phyloP scores from a whole-genome alignment of 176 grass and related monocot genomes.

The Hordeum vulgare region DNA sequence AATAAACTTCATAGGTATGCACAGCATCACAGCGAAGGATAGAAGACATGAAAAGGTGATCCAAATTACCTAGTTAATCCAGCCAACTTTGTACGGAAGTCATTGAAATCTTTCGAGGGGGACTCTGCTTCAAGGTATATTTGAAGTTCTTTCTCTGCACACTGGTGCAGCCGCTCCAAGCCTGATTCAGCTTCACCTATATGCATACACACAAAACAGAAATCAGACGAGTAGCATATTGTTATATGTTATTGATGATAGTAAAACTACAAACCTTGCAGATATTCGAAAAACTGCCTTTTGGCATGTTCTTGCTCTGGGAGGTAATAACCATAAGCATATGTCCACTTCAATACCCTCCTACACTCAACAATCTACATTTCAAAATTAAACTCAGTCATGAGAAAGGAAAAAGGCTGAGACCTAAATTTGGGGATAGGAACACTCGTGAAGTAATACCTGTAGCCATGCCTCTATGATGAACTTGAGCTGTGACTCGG shows the following conservation, averaged over 20 bases:
- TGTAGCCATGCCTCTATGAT: constrained; percentile 98
- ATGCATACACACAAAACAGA: constrained; percentile 22
- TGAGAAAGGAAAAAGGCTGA: not conserved
- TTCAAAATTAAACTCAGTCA: constrained; percentile 12
- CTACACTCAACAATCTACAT: constrained; percentile 97
- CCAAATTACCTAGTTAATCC: constrained; percentile 80
- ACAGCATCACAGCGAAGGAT: constrained; percentile 4
- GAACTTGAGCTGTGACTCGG: constrained; percentile 99
- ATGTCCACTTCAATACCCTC: constrained; percentile 99
- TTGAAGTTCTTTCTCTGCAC: constrained; percentile 99
- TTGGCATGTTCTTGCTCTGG: constrained; percentile 92
- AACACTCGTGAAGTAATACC: constrained; percentile 41
- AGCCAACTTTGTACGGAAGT: constrained; percentile 98
- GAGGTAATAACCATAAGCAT: constrained; percentile 93
- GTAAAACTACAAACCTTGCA: constrained; percentile 70
- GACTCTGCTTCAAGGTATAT: constrained; percentile 82
- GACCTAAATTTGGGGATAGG: not conserved
- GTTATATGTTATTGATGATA: not conserved
- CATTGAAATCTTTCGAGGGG: constrained; percentile 90
- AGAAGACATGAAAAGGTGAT: not conserved
- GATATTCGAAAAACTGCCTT: constrained; percentile 96
- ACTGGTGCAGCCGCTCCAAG: constrained; percentile 95
- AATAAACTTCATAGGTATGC: not conserved
- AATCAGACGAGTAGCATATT: constrained; percentile 3
- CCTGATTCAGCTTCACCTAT: constrained; percentile 98